Base-by-base conservation (phyloP, 768 basidiomycete genomes). In the Mrakia frigida region DNA sequence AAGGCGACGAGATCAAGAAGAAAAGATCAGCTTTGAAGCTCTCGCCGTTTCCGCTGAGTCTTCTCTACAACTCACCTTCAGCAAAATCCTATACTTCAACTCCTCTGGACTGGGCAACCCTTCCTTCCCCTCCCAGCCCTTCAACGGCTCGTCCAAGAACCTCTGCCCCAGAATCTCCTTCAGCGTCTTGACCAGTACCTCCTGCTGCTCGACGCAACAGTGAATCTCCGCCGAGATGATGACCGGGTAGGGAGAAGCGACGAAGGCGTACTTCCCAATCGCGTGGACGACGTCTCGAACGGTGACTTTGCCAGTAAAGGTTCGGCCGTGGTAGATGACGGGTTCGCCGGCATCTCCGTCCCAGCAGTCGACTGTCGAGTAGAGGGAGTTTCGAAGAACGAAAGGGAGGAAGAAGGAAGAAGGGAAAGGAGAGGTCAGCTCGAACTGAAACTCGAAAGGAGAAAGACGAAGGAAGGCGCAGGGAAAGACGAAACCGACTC, bases 211-310 rank as follows among this genome's bases (percentile, higher is more conserved):
- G 23, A 93, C 75, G 0, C 87, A 85, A 82, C 93, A 96, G 81
- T 96, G 94, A 1, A 95, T 87, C 84, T 98, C 95, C 18, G 94
- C 92, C 3, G 93, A 95, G 74, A 98, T 91, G 81, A 98, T 89
- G 81, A 98, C 86, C 0, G 95, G 95, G 81, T 94, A 97, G 0
- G 92, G 92, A 0, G 93, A 95, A 0, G 91, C 88, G 59, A 91
- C 88, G 81, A 98, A 98, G 0, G 91, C 94, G 81, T 98, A 98
- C 83, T 91, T 92, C 31, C 86, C 86, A 81, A 98, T 91, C 0
- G 94, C 94, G 59, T 87, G 84, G 81, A 93, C 92, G 65, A 93
- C 88, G 70, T 92, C 92, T 7, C 92, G 88, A 3, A 92, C 86
- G 0, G 92, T 85, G 4, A 97, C 89, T 79, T 92, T 92, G 50